phyloP scores from a whole-genome alignment of 179 eudicot species.

The Monotropa hypopitys region DNA sequence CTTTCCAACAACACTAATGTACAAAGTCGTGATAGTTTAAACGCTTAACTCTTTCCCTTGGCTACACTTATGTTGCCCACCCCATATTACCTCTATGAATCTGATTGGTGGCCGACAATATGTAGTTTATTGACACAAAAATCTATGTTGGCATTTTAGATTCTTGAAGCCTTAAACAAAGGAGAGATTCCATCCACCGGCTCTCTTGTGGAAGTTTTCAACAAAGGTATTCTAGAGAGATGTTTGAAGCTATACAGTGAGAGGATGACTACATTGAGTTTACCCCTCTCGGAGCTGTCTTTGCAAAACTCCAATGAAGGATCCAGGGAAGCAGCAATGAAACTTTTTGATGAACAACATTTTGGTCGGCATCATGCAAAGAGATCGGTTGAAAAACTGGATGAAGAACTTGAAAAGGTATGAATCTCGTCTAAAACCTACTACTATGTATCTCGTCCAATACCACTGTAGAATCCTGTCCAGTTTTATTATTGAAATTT shows the following conservation, averaged over 20 bases:
- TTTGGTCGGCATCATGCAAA: constrained; percentile 93
- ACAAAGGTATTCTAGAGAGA: constrained; percentile 74
- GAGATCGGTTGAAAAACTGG: constrained; percentile 62
- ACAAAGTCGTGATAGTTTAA: too few relatives aligned
- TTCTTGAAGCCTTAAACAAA: constrained; percentile 92
- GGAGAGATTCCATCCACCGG: constrained; percentile 98
- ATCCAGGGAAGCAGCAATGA: constrained; percentile 44
- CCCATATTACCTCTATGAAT: background rate
- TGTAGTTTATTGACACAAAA: background rate
- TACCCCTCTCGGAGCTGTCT: constrained; percentile 48
- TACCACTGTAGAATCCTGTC: background rate
- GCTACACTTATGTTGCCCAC: too few relatives aligned
- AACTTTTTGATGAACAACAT: constrained; percentile 73
- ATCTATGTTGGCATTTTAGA: constrained; percentile 34
- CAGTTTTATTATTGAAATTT: constrained; percentile 5
- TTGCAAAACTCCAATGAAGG: constrained; percentile 50
- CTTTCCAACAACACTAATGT: too few relatives aligned
- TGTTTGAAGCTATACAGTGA: constrained; percentile 65
- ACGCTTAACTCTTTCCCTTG: too few relatives aligned
- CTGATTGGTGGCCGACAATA: background rate
- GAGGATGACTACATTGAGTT: constrained; percentile 42
- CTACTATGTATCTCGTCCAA: background rate
- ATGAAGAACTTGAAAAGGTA: constrained; percentile 83
- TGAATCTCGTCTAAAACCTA: background rate
- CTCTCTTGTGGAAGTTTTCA: constrained; percentile 93